Conservation (phyloP, 2,329 filamentous ascomycete genomes). For the Colletotrichum sp. region DNA sequence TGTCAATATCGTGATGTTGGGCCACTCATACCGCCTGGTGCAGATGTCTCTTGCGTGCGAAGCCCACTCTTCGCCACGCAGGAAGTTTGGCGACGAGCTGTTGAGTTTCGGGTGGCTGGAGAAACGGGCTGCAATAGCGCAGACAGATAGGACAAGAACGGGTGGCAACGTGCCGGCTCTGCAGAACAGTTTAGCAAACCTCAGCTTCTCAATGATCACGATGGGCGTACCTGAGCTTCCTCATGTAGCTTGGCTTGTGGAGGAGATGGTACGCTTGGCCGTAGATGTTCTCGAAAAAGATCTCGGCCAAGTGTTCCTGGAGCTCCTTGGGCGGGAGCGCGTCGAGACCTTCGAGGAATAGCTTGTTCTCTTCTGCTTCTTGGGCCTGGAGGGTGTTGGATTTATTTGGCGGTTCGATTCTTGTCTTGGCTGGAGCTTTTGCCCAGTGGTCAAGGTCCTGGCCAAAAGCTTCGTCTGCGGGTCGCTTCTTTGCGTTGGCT, state of each 20-base stretch:
- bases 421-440: constrained; percentile 59
- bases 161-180: constrained; percentile 83
- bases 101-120: constrained; percentile 85
- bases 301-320: constrained; percentile 90
- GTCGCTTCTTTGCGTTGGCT: constrained; percentile 75
- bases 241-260: constrained; percentile 97
- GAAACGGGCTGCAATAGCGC: constrained; percentile 93
- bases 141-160: constrained; percentile 90
- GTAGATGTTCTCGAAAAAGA: constrained; percentile 96
- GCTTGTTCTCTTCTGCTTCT: constrained; percentile 75
- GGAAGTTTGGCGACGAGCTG: constrained; percentile 74
- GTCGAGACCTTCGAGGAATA: constrained; percentile 83
- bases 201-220: background rate
- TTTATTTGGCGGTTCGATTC: constrained; percentile 50
- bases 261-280: constrained; percentile 94
- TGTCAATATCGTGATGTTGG: constrained; percentile 94
- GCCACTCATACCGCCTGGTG: constrained; percentile 86
- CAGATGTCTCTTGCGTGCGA: constrained; percentile 86
- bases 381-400: constrained; percentile 62
- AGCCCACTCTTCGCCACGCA: constrained; percentile 92
- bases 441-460: constrained; percentile 84
- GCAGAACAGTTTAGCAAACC: constrained; percentile 27
- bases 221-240: constrained; percentile 70
- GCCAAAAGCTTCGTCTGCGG: constrained; percentile 86
- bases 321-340: constrained; percentile 84